These are phyloP conservation scores for Mucor lusitanicus DNA, from an alignment of 371 early-diverging fungal species.

Conservation along the genomic window DNA sequence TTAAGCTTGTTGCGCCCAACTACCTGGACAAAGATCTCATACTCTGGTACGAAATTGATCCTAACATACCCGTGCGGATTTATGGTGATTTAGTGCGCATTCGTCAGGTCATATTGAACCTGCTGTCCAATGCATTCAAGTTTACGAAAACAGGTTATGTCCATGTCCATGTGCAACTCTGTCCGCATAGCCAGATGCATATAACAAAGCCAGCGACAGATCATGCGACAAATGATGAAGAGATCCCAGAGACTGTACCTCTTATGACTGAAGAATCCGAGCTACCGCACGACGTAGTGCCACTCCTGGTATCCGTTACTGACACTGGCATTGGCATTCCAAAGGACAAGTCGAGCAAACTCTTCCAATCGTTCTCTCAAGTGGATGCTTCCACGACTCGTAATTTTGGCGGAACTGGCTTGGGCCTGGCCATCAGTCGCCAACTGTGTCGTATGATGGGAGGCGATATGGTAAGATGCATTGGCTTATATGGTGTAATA, in stretches of 20 bases:
- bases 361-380: slow-evolving; percentile 65
- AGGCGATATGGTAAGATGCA: slow-evolving; percentile 44
- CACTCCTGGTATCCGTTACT: slow-evolving; percentile 42
- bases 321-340: slow-evolving; percentile 75
- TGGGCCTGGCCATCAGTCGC: slow-evolving; percentile 47
- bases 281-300: neutral
- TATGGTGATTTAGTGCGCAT: slow-evolving; percentile 41
- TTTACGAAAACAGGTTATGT: slow-evolving; percentile 60
- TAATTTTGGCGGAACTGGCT: slow-evolving; percentile 56
- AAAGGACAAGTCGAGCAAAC: slow-evolving; percentile 40
- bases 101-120: slow-evolving; percentile 41
- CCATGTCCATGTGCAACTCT: neutral
- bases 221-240: slow-evolving; percentile 35
- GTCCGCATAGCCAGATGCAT: neutral
- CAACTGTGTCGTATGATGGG: slow-evolving; percentile 54
- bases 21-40: slow-evolving; percentile 41
- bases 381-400: slow-evolving; percentile 57
- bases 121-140: slow-evolving; percentile 66
- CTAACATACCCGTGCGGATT: slow-evolving; percentile 44
- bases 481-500: neutral
- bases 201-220: neutral
- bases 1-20: slow-evolving; percentile 16
- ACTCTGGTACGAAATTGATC: slow-evolving; percentile 47
- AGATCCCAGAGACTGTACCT: slow-evolving; percentile 9
- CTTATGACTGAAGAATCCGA: neutral